A percentile compares a stretch with the other conserved stretches of the same genome.
phyloP scores from a whole-genome alignment of 352 stramenopile species.

The Phytopythium oedochilum region DNA sequence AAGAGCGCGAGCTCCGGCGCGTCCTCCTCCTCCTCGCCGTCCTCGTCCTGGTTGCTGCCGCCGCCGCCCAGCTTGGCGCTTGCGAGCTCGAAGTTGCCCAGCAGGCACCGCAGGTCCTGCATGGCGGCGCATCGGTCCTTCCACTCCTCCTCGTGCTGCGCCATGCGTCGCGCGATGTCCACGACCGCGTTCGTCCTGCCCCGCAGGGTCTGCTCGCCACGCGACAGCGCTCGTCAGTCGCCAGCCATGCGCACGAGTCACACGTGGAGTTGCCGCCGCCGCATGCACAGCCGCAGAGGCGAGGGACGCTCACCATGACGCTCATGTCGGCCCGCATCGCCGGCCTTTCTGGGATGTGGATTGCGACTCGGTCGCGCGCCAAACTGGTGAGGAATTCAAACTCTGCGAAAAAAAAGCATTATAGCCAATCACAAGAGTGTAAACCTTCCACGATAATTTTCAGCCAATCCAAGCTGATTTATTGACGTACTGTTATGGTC shows the following conservation, averaged over 20 bases:
- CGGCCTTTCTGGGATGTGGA: constrained; percentile 1
- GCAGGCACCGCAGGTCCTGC: constrained; percentile 28
- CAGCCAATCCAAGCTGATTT: too few species aligned
- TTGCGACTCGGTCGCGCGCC: too few species aligned
- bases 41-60: constrained; percentile 5
- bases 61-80: constrained; percentile 3
- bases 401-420: too few species aligned
- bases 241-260: not conserved
- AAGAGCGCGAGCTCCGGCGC: constrained; percentile 19
- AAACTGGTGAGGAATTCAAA: too few species aligned
- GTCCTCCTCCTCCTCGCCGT: constrained; percentile 2
- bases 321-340: constrained; percentile 36
- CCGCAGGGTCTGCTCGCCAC: constrained; percentile 28
- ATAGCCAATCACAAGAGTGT: too few species aligned
- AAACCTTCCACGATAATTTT: too few species aligned
- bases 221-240: not conserved
- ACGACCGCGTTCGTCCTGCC: constrained; percentile 42
- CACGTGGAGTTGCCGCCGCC: too few species aligned
- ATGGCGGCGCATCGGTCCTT: constrained; percentile 53
- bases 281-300: too few species aligned
- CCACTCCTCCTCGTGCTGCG: constrained; percentile 51
- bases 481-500: too few species aligned
- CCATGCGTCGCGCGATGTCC: constrained; percentile 45
- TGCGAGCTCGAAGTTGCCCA: constrained; percentile 14
- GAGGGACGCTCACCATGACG: constrained; percentile 28